Evolutionary conservation across 257 asterid species (phyloP), one percentile per base, ranked within the genome.

Genomic region (Paraleonurus japonicus): DNA sequence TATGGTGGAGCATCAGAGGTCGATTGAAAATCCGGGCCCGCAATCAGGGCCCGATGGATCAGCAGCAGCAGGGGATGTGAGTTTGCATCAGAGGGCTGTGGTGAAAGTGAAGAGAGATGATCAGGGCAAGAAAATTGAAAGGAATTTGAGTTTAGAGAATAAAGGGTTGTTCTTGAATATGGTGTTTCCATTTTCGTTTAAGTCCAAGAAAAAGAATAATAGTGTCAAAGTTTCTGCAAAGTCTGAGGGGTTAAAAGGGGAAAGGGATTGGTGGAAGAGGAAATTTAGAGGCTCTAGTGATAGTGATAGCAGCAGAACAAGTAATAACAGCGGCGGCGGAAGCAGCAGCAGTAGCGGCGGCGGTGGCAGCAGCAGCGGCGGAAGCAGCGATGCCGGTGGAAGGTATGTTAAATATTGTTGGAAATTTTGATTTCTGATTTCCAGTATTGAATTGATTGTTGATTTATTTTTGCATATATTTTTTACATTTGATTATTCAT

Each of bases 211-310:
- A 61, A 88, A 78, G 63, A 81, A 77, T 39, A 22, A 16, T 2
- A 43, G 78, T 37, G 79, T 80, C 4, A 80, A 71, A 47, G 84
- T 84, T 78, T 82, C 89, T 9, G 85, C 89, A 0, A 82, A 78
- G 71, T 85, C 86, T 20, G 88, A 81, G 66, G 78, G 41, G 1
- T 45, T 61, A 16, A 78, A 83, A 47, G 74, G 81, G 1, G 92
- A 86, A 13, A 84, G 48, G 53, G 95, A 88, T 15, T 86, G 94
- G 92, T 86, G 93, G 95, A 90, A 81, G 88, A 88, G 77, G 70
- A 80, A 75, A 77, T 84, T 83, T 66, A 74, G 81, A 0, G 80
- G 76, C 10, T 88, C 97, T 0, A 84, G 86, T 51, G 88, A 74
- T 41, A 84, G 89, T 70, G 85, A 81, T 26, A 65, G 83, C 65